phyloP scores from a whole-genome alignment of 2,329 filamentous ascomycete genomes.

The Fusarium sp. region DNA sequence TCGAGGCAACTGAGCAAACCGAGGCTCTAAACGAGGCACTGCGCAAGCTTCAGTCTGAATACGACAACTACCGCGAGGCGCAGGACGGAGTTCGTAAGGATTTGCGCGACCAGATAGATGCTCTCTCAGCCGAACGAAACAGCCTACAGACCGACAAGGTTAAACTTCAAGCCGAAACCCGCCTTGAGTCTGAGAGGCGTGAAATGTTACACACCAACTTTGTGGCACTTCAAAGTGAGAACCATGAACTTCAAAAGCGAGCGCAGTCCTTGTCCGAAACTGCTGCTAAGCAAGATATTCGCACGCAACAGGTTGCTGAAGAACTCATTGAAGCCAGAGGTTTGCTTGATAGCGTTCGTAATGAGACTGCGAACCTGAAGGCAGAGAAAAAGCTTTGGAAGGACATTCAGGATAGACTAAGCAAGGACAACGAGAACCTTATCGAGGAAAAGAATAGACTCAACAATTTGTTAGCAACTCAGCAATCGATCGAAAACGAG shows the following conservation, averaged over 20 bases:
- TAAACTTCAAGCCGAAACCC: slow-evolving; percentile 80
- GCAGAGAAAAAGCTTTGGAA: slow-evolving; percentile 96
- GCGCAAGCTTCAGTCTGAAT: slow-evolving; percentile 87
- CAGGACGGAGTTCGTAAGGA: slow-evolving; percentile 82
- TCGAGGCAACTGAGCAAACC: slow-evolving; percentile 64
- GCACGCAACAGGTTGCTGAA: slow-evolving; percentile 90
- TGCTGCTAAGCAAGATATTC: slow-evolving; percentile 88
- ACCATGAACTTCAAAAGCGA: slow-evolving; percentile 85
- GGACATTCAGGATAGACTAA: slow-evolving; percentile 87
- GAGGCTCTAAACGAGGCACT: slow-evolving; percentile 77
- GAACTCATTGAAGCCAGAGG: slow-evolving; percentile 89
- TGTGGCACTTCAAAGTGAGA: slow-evolving; percentile 83
- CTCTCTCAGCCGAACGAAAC: slow-evolving; percentile 82
- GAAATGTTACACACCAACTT: slow-evolving; percentile 93
- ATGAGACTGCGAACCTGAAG: slow-evolving; percentile 91
- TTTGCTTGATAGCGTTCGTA: slow-evolving; percentile 84
- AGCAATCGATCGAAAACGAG: slow-evolving; percentile 92
- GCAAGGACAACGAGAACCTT: slow-evolving; percentile 86
- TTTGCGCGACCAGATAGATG: slow-evolving; percentile 85
- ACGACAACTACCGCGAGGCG: slow-evolving; percentile 89
- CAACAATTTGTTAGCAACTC: slow-evolving; percentile 81
- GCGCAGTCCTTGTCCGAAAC: slow-evolving; percentile 80
- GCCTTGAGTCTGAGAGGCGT: slow-evolving; percentile 82
- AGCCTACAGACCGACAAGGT: slow-evolving; percentile 84
- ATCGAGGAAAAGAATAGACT: slow-evolving; percentile 86